Conservation (phyloP, 2,329 filamentous ascomycete species). For the Pseudogymnoascus sp. region DNA sequence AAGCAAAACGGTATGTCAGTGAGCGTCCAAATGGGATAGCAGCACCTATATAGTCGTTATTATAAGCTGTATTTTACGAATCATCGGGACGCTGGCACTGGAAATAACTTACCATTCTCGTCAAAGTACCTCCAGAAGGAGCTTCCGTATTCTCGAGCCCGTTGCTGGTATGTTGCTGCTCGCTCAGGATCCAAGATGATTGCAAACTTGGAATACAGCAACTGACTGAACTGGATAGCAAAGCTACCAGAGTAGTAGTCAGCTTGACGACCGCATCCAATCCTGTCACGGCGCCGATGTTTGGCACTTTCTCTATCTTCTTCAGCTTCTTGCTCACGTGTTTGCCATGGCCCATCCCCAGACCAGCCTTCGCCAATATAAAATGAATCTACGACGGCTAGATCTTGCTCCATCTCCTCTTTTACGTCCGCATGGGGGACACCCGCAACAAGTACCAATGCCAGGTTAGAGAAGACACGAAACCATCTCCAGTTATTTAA, state of each 20-base stretch:
- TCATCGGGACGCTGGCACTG: not conserved
- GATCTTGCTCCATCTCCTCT: conserved; percentile 34
- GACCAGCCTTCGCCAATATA: conserved; percentile 41
- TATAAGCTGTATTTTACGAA: not conserved
- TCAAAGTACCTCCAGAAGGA: conserved; percentile 44
- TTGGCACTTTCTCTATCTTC: not conserved
- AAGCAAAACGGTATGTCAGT: conserved; percentile 44
- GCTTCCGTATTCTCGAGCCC: conserved; percentile 35
- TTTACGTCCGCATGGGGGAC: conserved; percentile 29
- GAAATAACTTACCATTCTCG: conserved; percentile 29
- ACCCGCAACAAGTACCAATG: conserved; percentile 35
- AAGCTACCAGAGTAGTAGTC: conserved; percentile 49
- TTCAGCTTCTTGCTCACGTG: conserved; percentile 23
- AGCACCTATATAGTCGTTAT: conserved; percentile 31
- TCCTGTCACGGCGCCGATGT: not conserved
- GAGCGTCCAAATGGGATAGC: conserved; percentile 45
- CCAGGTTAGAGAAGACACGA: conserved; percentile 42
- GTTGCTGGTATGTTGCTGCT: conserved; percentile 31
- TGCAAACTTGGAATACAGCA: conserved; percentile 39
- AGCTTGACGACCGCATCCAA: conserved; percentile 29
- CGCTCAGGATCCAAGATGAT: conserved; percentile 34
- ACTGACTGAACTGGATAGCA: conserved; percentile 44
- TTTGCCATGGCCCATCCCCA: conserved; percentile 38
- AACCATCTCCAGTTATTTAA: conserved; percentile 47
- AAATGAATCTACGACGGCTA: conserved; percentile 39